Base-by-base conservation (phyloP, 305 asterid genomes). In the Salvia sclarea region DNA sequence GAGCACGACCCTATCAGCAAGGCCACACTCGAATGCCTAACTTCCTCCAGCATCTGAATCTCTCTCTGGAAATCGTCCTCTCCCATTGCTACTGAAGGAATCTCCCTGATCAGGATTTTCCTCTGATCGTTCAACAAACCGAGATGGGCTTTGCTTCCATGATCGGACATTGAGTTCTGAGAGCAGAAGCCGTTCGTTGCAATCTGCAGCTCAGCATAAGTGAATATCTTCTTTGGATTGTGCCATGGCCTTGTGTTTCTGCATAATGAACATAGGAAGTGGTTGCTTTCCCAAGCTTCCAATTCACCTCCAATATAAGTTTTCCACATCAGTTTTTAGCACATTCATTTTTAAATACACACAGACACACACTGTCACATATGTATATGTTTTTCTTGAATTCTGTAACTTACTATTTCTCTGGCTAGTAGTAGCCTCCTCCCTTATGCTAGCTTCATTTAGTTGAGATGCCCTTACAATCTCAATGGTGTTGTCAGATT, bases 1-100 rank as follows among this genome's bases (percentile, higher is more conserved):
- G 71, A 77, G 41, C 93, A 86, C 3, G 79, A 79, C 20, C 93
- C 93, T 44, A 86, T 6, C 35, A 86, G 74, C 70, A 65, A 75
- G 40, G 83, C 75, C 50, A 86, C 84, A 61, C 84, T 77, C 22
- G 83, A 73, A 37, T 86, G 90, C 45, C 70, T 68, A 8, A 78
- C 59, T 6, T 72, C 70, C 57, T 75, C 84, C 5, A 84, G 87
- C 10, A 59, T 57, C 68, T 57, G 78, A 54, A 82, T 76, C 75
- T 81, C 79, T 24, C 73, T 66, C 68, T 58, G 38, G 22, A 81
- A 74, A 28, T 83, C 84, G 2, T 64, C 75, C 35, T 85, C 80
- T 80, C 66, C 74, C 41, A 69, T 82, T 69, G 83, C 33, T 68
- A 30, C 77, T 62, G 87, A 81, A 79, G 82, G 78, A 74, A 14